Conservation (phyloP, 202 grass and related monocot species). For the Musa balbisiana region DNA sequence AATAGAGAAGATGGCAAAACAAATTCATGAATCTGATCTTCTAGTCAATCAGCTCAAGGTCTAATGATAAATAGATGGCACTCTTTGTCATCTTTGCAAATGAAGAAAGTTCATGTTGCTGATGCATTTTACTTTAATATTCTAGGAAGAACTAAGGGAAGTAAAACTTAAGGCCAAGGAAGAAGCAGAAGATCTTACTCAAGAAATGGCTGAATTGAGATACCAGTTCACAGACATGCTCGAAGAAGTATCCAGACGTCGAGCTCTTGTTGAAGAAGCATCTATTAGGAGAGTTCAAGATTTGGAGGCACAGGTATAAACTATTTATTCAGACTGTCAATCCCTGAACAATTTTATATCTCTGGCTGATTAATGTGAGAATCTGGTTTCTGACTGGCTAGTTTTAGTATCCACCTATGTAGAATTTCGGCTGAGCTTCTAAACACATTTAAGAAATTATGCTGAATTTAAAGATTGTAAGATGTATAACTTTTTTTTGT, state of each 20-base stretch:
- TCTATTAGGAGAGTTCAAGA: constrained; percentile 91
- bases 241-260: constrained; percentile 91
- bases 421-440: too few species aligned
- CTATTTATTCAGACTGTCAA: neutral
- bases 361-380: neutral
- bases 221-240: constrained; percentile 96
- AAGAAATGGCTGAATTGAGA: constrained; percentile 98
- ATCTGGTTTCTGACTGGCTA: neutral
- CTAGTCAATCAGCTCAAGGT: constrained; percentile 87
- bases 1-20: constrained; percentile 46
- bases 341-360: neutral
- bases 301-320: constrained; percentile 76
- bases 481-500: constrained; percentile 2
- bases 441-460: too few species aligned
- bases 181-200: constrained; percentile 91
- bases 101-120: neutral
- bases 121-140: constrained; percentile 17
- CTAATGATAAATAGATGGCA: neutral
- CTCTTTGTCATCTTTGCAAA: neutral
- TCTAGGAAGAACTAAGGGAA: constrained; percentile 83
- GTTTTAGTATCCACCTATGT: neutral
- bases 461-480: neutral
- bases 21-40: constrained; percentile 58
- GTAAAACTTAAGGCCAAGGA: constrained; percentile 91
- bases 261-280: constrained; percentile 85